Percentiles rank a stretch among this genome's conserved stretches.
Conservation (phyloP, 495 filamentous ascomycete species). For the Parathielavia appendiculata region DNA sequence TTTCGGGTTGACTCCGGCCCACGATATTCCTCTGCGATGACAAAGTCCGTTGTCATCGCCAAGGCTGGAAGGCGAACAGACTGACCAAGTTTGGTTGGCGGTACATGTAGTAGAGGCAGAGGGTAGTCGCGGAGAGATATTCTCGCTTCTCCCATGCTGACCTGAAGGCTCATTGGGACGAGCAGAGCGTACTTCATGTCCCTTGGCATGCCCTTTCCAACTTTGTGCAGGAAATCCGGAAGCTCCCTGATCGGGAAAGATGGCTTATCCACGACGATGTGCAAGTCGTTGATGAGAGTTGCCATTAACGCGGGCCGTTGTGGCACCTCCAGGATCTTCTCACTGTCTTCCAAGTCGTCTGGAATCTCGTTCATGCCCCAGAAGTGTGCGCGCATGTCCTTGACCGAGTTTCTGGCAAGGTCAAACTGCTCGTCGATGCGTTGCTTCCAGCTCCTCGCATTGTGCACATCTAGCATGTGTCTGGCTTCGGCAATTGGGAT, state of each 20-base stretch:
- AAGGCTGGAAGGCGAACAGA: conserved; percentile 74
- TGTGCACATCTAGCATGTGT: conserved; percentile 68
- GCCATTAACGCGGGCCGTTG: conserved; percentile 82
- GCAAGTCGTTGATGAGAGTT: conserved; percentile 74
- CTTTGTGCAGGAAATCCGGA: conserved; percentile 73
- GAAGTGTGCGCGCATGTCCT: conserved; percentile 73
- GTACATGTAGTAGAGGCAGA: conserved; percentile 85
- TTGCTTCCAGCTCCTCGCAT: conserved; percentile 87
- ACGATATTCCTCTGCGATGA: conserved; percentile 90
- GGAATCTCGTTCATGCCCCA: conserved; percentile 79
- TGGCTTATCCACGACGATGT: conserved; percentile 84
- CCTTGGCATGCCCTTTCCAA: conserved; percentile 93
- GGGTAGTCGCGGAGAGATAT: conserved; percentile 88
- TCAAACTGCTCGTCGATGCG: conserved; percentile 74
- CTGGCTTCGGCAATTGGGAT: conserved; percentile 69
- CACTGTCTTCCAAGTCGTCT: conserved; percentile 72
- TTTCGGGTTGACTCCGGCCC: conserved; percentile 70
- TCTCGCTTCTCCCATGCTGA: conserved; percentile 87
- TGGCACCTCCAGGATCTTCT: conserved; percentile 81
- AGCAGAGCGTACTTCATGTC: conserved; percentile 86
- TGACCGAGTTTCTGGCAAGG: conserved; percentile 66
- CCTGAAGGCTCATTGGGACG: conserved; percentile 80
- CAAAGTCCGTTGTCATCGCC: conserved; percentile 85
- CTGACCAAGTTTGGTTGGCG: conserved; percentile 72
- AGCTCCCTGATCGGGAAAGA: conserved; percentile 78